Conservation (phyloP, 2,329 filamentous ascomycete genomes). For the Aureobasidium zeae region DNA sequence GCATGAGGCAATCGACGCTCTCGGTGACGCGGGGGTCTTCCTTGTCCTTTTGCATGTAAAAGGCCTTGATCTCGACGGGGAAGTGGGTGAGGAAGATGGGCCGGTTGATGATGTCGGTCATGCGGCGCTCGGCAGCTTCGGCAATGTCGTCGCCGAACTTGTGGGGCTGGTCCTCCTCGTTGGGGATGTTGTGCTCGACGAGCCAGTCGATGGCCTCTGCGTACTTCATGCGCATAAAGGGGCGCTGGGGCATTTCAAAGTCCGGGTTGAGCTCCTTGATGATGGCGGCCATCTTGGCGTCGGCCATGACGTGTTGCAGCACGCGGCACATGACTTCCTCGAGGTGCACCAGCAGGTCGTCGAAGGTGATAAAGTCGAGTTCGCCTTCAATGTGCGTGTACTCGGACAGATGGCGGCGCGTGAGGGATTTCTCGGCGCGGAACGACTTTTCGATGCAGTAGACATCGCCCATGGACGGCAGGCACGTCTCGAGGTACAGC, state of each 20-base stretch:
- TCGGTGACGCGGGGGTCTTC: conserved; percentile 78
- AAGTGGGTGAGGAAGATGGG: conserved; percentile 97
- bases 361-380: conserved; percentile 89
- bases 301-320: conserved; percentile 64
- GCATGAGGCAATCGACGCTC: conserved; percentile 80
- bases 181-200: conserved; percentile 76
- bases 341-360: conserved; percentile 76
- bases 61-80: conserved; percentile 94
- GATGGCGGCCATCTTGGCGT: conserved; percentile 61
- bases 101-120: conserved; percentile 93
- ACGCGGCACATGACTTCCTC: conserved; percentile 83
- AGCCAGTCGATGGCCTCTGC: conserved; percentile 91
- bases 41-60: conserved; percentile 93
- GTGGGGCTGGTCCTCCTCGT: conserved; percentile 86
- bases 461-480: conserved; percentile 84
- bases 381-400: conserved; percentile 97
- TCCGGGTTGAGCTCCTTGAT: conserved; percentile 85
- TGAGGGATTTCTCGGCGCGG: conserved; percentile 92
- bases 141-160: conserved; percentile 95
- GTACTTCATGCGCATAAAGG: conserved; percentile 94
- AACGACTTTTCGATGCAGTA: conserved; percentile 99
- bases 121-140: conserved; percentile 88
- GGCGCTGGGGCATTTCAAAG: conserved; percentile 71
- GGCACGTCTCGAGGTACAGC: conserved; percentile 90
- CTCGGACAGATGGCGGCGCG: conserved; percentile 86